A percentile compares a stretch with the other conserved stretches of the same genome.
Conservation (phyloP, 257 asterid genomes). For the Ophiorrhiza pumila region DNA sequence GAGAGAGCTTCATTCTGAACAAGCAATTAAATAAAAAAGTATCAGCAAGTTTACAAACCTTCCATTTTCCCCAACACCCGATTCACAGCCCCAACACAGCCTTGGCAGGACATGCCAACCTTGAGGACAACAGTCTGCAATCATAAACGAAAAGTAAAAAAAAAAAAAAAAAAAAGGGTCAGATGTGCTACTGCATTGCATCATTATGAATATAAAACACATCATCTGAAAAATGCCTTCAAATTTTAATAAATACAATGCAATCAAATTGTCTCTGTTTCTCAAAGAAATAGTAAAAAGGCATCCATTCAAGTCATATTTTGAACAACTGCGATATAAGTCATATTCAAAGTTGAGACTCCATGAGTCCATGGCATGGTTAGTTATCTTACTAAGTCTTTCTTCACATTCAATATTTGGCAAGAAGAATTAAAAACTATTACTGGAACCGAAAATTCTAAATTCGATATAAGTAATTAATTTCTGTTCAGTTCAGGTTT, state of each 20-base stretch:
- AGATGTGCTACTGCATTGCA: neutral
- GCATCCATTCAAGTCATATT: too few relatives aligned
- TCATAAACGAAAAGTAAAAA: conserved; percentile 1
- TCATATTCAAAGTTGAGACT: neutral
- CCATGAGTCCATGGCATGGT: neutral
- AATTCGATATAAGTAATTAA: neutral
- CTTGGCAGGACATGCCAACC: conserved; percentile 92
- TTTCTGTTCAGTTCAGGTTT: neutral
- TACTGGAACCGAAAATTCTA: neutral
- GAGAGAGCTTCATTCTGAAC: too few relatives aligned
- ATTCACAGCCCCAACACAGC: conserved; percentile 87
- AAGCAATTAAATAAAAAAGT: neutral
- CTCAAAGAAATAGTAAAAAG: neutral
- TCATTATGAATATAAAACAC: neutral
- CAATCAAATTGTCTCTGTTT: neutral
- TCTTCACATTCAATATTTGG: neutral
- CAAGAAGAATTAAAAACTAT: neutral
- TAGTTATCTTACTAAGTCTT: neutral
- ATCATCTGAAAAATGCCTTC: neutral
- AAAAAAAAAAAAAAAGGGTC: neutral
- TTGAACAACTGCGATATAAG: neutral
- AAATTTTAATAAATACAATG: neutral
- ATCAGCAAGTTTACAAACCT: conserved; percentile 42
- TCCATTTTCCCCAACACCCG: conserved; percentile 84
- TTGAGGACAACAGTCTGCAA: conserved; percentile 88